Evolutionary conservation across 805 yeast genomes (phyloP), one percentile per base, ranked within the genome.

Genomic region (Kluyveromyces dobzhanskii): DNA sequence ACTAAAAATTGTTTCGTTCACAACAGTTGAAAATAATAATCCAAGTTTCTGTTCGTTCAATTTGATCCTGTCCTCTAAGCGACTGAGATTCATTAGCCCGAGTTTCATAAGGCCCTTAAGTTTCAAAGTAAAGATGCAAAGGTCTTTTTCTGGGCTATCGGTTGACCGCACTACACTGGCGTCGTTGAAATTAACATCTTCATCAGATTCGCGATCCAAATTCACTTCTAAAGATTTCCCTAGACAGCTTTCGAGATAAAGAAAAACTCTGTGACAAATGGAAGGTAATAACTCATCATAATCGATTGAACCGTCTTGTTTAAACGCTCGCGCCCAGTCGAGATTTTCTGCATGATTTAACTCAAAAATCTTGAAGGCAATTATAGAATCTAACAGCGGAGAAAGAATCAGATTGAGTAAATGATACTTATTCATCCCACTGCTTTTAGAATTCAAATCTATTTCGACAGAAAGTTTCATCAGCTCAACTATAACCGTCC

Each of bases 21-120:
- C 41, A 14, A 60, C 44, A 14, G 39, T 44, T 8, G 32, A 33
- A 36, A 44, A 60, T 14, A 51, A 29, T 2, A 47, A 32, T 10
- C 61, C 59, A n/a, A 60, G 40, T 28, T 31, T 44, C 9, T 49
- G 50, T 23, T 49, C 53, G 40, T 60, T 60, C 24, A 59, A 36
- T 3, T 42, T 34, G 7, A 57, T 35, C 34, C 62, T 48, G 1
- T 39, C 30, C 3, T 34, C 33, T n/a, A 51, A 19, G 7, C 32
- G 45, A 3, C 21, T 26, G 11, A 34, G 44, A 3, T 45, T 30
- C 6, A 56, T 14, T 4, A 54, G n/a, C 2, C 46, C 49, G 13
- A 59, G 35, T 33, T 51, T 53, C 26, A 44, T 36, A 16, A 57
- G 38, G 3, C 57, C 55, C 35, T 50, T 58, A 32, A 59, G 36